Base-by-base conservation (phyloP, 257 asterid genomes). In the Capsicum chinense region DNA sequence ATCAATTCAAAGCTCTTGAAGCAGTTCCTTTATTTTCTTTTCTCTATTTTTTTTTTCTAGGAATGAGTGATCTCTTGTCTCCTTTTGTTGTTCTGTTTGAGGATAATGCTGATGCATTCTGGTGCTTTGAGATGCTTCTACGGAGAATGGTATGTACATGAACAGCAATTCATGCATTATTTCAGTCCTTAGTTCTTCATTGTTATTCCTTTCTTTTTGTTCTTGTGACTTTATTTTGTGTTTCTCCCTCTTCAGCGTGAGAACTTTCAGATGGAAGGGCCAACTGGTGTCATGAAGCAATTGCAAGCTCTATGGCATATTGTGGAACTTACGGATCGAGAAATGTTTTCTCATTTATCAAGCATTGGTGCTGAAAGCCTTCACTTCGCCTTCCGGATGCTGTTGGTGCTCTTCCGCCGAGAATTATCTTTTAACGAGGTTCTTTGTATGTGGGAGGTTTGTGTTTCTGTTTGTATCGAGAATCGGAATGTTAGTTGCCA, bases 101-200 rank as follows among this genome's bases (percentile, higher is more conserved):
- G 88, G 99, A 96, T 87, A 89, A 96, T 86, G 98, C 99, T 4
- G 99, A 96, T 92, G 99, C 99, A 54, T 96, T 96, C 88, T 96
- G 99, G 99, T 96, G 99, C 92, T 96, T 96, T 85, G 99, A 96
- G 92, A 96, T 94, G 99, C 99, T 96, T 87, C 83, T 96, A 85
- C 89, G 99, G 91, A 92, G 98, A 91, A 92, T 90, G 98, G 99
- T 96, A 26, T 54, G 81, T 78, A 54, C 81, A 54, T 26, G 7
- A 76, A 52, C 63, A 54, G 15, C 59, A 57, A 54, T 78, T 78
- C 81, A 33, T 78, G 48, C 62, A 33, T 78, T 26, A 78, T 78
- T 78, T 78, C 64, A 9, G 15, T 52, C 64, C 54, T 76, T 26
- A 78, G 15, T 64, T 82, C 74, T 35, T 52, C 63, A 33, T 33